Base-by-base conservation (phyloP, 169 alveolate genomes). In the Theileria equi region DNA sequence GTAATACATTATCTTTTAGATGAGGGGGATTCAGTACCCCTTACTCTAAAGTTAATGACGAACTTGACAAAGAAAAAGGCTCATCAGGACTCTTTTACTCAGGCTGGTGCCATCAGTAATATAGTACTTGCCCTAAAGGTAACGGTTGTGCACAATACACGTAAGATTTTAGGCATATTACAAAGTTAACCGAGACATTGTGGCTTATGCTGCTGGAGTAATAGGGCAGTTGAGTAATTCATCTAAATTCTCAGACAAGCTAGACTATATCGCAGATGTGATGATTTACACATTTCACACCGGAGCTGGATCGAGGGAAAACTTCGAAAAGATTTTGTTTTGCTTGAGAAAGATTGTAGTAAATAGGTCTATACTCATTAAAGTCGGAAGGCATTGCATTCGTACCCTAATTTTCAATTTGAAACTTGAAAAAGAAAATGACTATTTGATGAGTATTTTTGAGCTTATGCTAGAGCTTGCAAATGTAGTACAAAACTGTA, bases 141-240 rank as follows among this genome's bases (percentile, higher is more conserved):
- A 49, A 5, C 40, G 7, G 2, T 3, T 25, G 17, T 5, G 5
- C 36, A 13, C 38, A 19, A 3, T 16, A 26, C 58, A 5, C n/a
- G 5, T 28, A 3, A 58, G 40, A 5, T 4, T 23, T 41, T 58
- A 66, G 79, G 61, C 16, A 35, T 49, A 70, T 26, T 55, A 44
- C 58, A 43, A 45, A 17, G 26, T 31, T 23, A 3, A 77, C 52
- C 34, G 5, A 16, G 65, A 57, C 7, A 61, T 66, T 6, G 49
- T 77, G 26, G 47, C 69, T 4, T 48, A 41, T 25, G 26, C 78
- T 16, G 80, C 81, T 29, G 86, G 57, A 13, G 69, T 77, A 6
- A 23, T 77, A 50, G 86, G 86, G 3, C 86, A 77, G 40, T 54
- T 77, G 17, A 66, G 25, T 55, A 77, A 77, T 23, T 50, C 73